Percentiles rank a stretch among this genome's conserved stretches.
Conservation (phyloP, 495 filamentous ascomycete genomes). For the Lepraria neglecta region DNA sequence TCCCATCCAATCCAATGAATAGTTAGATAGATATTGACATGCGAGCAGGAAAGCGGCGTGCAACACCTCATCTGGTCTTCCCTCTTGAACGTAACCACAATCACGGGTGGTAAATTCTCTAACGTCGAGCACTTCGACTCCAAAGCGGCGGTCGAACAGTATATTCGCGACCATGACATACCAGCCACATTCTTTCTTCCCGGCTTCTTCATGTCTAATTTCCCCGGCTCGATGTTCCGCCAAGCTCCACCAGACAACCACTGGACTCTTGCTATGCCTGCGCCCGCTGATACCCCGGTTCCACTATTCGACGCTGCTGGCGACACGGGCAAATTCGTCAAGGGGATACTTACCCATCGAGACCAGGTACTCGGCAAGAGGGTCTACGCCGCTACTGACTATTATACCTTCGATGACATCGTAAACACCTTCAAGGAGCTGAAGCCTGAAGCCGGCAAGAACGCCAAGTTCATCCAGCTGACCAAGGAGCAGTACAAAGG, state of each 20-base stretch:
- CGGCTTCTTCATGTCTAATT: constrained; percentile 55
- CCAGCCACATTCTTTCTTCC: constrained; percentile 51
- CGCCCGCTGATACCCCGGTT: constrained; percentile 37
- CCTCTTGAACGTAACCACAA: constrained; percentile 27
- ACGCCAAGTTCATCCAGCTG: constrained; percentile 39
- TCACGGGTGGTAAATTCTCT: constrained; percentile 41
- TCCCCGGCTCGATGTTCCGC: constrained; percentile 28
- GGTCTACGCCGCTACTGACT: constrained; percentile 44
- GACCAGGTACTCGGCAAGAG: constrained; percentile 25
- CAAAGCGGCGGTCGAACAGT: constrained; percentile 39
- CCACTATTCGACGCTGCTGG: constrained; percentile 48
- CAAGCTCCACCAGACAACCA: constrained; percentile 28
- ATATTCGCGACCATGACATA: constrained; percentile 45
- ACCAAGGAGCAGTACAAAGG: constrained; percentile 43
- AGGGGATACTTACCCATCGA: constrained; percentile 36
- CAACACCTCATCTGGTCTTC: constrained; percentile 49
- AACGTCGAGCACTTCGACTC: constrained; percentile 52
- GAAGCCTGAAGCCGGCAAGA: constrained; percentile 44
- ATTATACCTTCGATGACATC: constrained; percentile 42
- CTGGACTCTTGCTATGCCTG: constrained; percentile 42
- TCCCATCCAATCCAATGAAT: background rate
- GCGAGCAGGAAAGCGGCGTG: constrained; percentile 35
- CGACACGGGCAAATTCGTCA: constrained; percentile 54
- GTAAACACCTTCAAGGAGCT: constrained; percentile 44
- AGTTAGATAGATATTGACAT: background rate